Base-by-base conservation (phyloP, 306 rosid species). In the Fagus sylvatica region DNA sequence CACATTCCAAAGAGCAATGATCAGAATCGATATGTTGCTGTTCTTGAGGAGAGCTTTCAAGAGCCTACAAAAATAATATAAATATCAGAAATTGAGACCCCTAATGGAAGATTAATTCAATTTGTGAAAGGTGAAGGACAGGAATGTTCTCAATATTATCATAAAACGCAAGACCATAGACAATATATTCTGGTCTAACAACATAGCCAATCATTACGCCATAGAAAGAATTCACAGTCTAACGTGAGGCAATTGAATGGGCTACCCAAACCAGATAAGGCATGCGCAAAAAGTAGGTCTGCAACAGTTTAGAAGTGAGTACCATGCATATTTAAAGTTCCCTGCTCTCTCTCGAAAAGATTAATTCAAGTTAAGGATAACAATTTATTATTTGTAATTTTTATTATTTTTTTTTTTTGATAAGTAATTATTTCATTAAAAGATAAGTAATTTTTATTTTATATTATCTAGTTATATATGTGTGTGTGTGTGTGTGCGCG, bases 11-110 rank as follows among this genome's bases (percentile, higher is more conserved):
- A 75, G 86, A 88, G 74, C 56, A 62, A 54, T 79, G 79, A 53
- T 90, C 97, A 9, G 85, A 83, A 48, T 88, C 97, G 34, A 68
- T 79, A 49, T 75, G 84, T 81, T 59, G 87, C 55, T 80, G 86
- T 41, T 81, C 82, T 73, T 74, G 89, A 64, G 88, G 83, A 80
- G 97, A 80, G 76, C 82, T 80, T 56, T 92, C 93, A 53, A 94
- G 83, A 76, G 81, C 90, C 97, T 94, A 80, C 46, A 51, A 76
- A 7, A 70, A 62, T 53, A 36, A 69, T 37, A 16, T 17, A 51
- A 70, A 69, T n/a, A n/a, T 11, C 41, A 19, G 43, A 79, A 17
- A 19, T 51, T 10, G 5, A 15, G 30, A 61, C 71, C 56, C 10
- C 30, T 12, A 41, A 55, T 37, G n/a, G 17, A 36, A 36, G 53